Percentiles rank a stretch among this genome's conserved stretches.
phyloP scores from a whole-genome alignment of 2,329 filamentous ascomycete genomes.

The Sporothrix sp. region DNA sequence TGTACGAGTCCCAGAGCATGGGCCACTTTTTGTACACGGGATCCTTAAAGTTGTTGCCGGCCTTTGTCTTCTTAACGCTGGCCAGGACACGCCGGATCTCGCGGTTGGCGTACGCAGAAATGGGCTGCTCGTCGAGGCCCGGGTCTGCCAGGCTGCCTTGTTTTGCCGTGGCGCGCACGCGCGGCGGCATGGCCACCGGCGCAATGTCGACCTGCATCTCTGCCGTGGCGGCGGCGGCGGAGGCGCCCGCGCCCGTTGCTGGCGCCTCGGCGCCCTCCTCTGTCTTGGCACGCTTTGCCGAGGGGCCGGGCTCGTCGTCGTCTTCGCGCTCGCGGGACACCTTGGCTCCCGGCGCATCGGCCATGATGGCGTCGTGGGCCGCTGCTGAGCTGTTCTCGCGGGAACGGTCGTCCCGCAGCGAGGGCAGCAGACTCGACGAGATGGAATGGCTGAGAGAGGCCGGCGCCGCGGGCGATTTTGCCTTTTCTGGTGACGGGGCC shows the following conservation, averaged over 20 bases:
- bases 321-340: conserved; percentile 68
- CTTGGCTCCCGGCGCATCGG: conserved; percentile 44
- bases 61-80: conserved; percentile 77
- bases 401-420: conserved; percentile 23
- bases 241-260: conserved; percentile 2
- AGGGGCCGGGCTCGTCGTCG: conserved; percentile 55
- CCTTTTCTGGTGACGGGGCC: conserved; percentile 3
- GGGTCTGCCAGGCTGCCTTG: conserved; percentile 33
- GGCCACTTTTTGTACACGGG: conserved; percentile 72
- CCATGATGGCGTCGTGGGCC: conserved; percentile 33
- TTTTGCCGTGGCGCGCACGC: conserved; percentile 24
- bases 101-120: conserved; percentile 51
- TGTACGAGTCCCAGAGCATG: conserved; percentile 63
- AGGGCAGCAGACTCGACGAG: conserved; percentile 15
- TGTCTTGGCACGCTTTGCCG: conserved; percentile 72
- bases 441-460: neutral
- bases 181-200: conserved; percentile 19
- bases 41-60: conserved; percentile 62
- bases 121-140: conserved; percentile 35
- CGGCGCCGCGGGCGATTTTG: conserved; percentile 1
- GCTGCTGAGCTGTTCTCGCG: conserved; percentile 22
- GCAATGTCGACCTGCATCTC: conserved; percentile 22
- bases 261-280: conserved; percentile 26
- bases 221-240: neutral
- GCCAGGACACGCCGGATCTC: conserved; percentile 58